Base-by-base conservation (phyloP, 2,329 filamentous ascomycete species). In the Cladophialophora exuberans region DNA sequence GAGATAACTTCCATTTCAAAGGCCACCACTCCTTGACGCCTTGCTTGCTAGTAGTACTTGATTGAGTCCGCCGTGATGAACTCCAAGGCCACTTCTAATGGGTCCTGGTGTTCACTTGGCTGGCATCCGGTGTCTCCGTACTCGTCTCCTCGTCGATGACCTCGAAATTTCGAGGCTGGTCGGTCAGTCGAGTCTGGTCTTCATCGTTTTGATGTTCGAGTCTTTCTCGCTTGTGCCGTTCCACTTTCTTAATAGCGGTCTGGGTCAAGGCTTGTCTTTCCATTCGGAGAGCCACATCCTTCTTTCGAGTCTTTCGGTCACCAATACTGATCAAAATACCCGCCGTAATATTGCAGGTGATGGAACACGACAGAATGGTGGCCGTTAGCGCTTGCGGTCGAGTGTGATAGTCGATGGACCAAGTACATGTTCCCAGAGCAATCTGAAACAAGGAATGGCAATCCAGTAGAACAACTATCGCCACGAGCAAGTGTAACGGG, bases 401-500 rank as follows among this genome's bases (percentile, higher is more conserved):
- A 0, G 77, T 72, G 45, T 84, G 79, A 72, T 89, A 90, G 69
- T 84, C 79, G 64, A 92, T 93, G 22, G 83, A 82, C 87, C 88
- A 95, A 0, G 90, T 95, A 59, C 82, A 86, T 2, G 86, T 81
- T 6, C 90, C 90, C 0, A 95, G 84, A 0, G 87, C 82, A 63
- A 95, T 89, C 67, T 95, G 90, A 35, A 95, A 80, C 28, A 88
- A 76, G 3, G 87, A 90, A 73, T 95, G 90, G 58, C 82, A 86
- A 69, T 95, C 90, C 2, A 94, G 79, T 2, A 95, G 76, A 5
- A 89, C 77, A n/a, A 93, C 86, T 55, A 93, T 85, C 54, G 88
- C 84, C 31, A 94, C 79, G 26, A 95, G 83, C 4, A 90, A 77
- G 26, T 81, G 79, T 1, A 92, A 76, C 0, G 90, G 89, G 59